Base-by-base conservation (phyloP, 306 rosid genomes). In the Cucumis melo region DNA sequence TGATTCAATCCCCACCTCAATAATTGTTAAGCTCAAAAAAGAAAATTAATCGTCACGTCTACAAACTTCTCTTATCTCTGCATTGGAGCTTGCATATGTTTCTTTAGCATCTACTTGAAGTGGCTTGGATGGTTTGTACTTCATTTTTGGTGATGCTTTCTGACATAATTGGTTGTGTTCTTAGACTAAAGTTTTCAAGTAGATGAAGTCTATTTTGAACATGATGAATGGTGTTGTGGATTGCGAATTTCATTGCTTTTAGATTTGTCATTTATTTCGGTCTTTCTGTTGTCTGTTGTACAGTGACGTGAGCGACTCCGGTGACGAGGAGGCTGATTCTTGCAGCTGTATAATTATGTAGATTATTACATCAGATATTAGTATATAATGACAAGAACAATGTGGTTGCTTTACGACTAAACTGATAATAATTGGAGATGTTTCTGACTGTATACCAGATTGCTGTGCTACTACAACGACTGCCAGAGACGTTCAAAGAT, bases 271-370 rank as follows among this genome's bases (percentile, higher is more conserved):
- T 59, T 19, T 77, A 19, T 5, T 14, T 17, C 3, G 1, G 44
- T 77, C 21, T 63, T 8, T 72, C 16, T 50, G 63, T 63, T 5
- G 53, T 50, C 14, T 50, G 57, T 64, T 36, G 19, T 78, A 56
- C 80, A 78, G 80, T 14, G 80, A 78, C 19, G 65, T 38, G 67
- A 78, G 80, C 56, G 80, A 78, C 21, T 78, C 76, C 0, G 56
- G 73, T 42, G 80, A 78, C 34, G 80, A 78, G 64, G 75, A 78
- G 50, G 19, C 24, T 7, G 80, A 78, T 38, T 51, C 80, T n/a
- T 78, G 80, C 76, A 63, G 73, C 62, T 78, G 80, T 78, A 78
- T 42, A 38, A 66, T 78, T 7, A 64, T 78, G 80, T 78, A 78
- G 80, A 78, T 46, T 56, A n/a, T 75, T 21, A 73, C 27, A 73